Evolutionary conservation across 2,329 filamentous ascomycete genomes (phyloP), one percentile per base, ranked within the genome.

Genomic region (Aspergillus novofumigatus): DNA sequence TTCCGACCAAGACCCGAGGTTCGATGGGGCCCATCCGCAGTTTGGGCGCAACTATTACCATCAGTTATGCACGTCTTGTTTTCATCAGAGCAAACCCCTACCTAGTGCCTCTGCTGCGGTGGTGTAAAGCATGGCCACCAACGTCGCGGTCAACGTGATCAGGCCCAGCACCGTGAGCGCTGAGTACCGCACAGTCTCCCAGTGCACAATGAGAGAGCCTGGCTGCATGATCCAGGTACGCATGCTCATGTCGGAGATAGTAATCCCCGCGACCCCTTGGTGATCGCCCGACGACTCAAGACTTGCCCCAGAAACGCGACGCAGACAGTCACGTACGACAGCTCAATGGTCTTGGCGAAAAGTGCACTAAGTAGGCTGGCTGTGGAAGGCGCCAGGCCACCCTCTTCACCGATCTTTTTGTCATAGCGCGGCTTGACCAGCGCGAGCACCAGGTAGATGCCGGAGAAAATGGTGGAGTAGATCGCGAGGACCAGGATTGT

Each of bases 231-330:
- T 82, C 90, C 89, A 93, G 47, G 82, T 82, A 49, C 89, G 81
- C 88, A 93, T 91, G 17, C 83, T 87, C 77, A 92, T 84, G 67
- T 93, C 89, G 0, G 90, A 86, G 17, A 93, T 80, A 0, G 85
- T 90, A 57, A 92, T 82, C 90, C 90, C 2, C 77, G 75, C 0
- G 84, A 82, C 8, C 80, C 77, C 54, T 80, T 82, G 25, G 81
- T 80, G 55, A 90, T 82, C 0, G 89, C 87, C 54, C 87, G 78
- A 21, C 88, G 80, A n/a, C 84, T 91, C 17, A 93, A 74, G 0
- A 89, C 82, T 69, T 94, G 90, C 0, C 90, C 90, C 0, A 92
- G 69, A 54, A 89, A 89, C 0, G 87, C 83, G 1, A 92, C 87
- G 59, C 91, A 89, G 0, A 90, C 86, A 0, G 89, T 91, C 3